A percentile compares a stretch with the other conserved stretches of the same genome.
Evolutionary conservation across 2,329 filamentous ascomycete genomes (phyloP).

Genomic region (Monilinia polystroma): DNA sequence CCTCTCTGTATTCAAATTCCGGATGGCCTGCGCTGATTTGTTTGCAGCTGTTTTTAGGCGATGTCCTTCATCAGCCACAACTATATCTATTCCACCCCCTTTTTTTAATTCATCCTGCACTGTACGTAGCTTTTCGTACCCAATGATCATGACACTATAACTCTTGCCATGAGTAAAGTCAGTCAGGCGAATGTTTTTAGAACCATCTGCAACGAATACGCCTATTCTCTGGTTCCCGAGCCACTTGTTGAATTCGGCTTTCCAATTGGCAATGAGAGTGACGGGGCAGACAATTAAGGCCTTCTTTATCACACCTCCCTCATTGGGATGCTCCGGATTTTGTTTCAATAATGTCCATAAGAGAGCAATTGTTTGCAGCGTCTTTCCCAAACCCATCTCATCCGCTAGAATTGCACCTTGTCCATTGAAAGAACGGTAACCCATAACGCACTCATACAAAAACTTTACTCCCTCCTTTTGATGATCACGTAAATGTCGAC

Average conservation of each 20-base stretch:
- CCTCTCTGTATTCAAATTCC: slow-evolving; percentile 72
- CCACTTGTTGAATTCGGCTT: slow-evolving; percentile 72
- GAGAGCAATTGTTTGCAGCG: slow-evolving; percentile 68
- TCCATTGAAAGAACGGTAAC: slow-evolving; percentile 63
- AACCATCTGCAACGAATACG: slow-evolving; percentile 63
- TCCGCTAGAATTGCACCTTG: slow-evolving; percentile 71
- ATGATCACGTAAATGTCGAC: slow-evolving; percentile 62
- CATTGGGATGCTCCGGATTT: slow-evolving; percentile 59
- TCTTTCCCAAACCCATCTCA: slow-evolving; percentile 76
- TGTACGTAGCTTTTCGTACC: slow-evolving; percentile 67
- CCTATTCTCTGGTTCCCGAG: slow-evolving; percentile 68
- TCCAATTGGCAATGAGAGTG: slow-evolving; percentile 71
- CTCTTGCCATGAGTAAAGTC: slow-evolving; percentile 68
- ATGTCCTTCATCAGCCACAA: slow-evolving; percentile 97
- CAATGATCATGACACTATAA: slow-evolving; percentile 71
- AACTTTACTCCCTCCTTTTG: slow-evolving; percentile 70
- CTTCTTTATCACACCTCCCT: slow-evolving; percentile 62
- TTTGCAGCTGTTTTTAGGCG: slow-evolving; percentile 97
- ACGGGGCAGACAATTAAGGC: slow-evolving; percentile 72
- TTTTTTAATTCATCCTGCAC: slow-evolving; percentile 65
- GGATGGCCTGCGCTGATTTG: slow-evolving; percentile 84
- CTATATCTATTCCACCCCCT: slow-evolving; percentile 68
- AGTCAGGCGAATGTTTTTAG: slow-evolving; percentile 55
- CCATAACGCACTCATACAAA: slow-evolving; percentile 75
- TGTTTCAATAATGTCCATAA: slow-evolving; percentile 73